Evolutionary conservation across 441 rosid species (phyloP).

Genomic region (Iberis amara): DNA sequence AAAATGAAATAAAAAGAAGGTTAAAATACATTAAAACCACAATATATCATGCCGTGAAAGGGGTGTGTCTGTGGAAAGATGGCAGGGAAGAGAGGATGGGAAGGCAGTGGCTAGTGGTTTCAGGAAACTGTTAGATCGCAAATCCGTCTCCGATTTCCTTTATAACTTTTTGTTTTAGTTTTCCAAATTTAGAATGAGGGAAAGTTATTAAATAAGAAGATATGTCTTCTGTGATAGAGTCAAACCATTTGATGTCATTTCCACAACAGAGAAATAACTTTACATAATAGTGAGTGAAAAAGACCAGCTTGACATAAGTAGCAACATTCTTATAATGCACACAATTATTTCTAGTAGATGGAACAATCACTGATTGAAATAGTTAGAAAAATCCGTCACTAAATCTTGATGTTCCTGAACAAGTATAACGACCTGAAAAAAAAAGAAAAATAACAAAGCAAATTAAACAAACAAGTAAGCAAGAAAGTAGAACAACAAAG

Average conservation of each 20-base stretch:
- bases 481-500: neutral
- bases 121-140: conserved; percentile 41
- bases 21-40: too few species aligned
- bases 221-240: conserved; percentile 3
- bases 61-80: conserved; percentile 64
- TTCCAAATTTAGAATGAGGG: neutral
- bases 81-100: conserved; percentile 40
- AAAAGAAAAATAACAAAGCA: neutral
- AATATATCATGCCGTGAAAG: too few species aligned
- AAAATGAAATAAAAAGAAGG: too few species aligned
- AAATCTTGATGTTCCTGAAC: neutral
- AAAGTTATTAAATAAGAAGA: neutral
- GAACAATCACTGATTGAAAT: neutral
- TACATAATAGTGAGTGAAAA: neutral
- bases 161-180: neutral
- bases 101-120: conserved; percentile 33
- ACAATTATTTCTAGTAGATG: too few species aligned
- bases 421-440: neutral
- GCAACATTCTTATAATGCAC: too few species aligned
- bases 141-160: conserved; percentile 29
- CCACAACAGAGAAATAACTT: neutral
- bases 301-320: conserved; percentile 6
- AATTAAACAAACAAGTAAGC: neutral
- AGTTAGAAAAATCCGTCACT: neutral
- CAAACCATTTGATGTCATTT: conserved; percentile 21